A percentile compares a stretch with the other conserved stretches of the same genome.
These are phyloP conservation scores for Globisporangium takayamanum DNA, from an alignment of 352 stramenopile species.

Conservation along the genomic window DNA sequence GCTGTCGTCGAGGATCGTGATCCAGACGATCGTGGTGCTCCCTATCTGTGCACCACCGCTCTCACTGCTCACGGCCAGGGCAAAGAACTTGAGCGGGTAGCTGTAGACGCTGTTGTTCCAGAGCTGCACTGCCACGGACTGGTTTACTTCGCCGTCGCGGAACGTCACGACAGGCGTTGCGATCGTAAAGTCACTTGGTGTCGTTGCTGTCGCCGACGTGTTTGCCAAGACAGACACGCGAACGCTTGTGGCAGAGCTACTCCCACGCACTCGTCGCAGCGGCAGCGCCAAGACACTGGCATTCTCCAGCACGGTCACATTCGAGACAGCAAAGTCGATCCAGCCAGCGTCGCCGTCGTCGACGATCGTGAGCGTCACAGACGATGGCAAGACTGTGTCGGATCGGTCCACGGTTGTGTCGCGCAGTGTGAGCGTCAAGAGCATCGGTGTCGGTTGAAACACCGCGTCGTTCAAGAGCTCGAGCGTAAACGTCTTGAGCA, in stretches of 20 bases:
- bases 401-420: constrained; percentile 32
- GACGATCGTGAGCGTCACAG: constrained; percentile 25
- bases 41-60: constrained; percentile 28
- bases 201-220: constrained; percentile 14
- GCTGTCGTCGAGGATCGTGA: constrained; percentile 43
- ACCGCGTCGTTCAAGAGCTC: constrained; percentile 32
- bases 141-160: constrained; percentile 20
- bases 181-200: constrained; percentile 27
- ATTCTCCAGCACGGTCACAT: constrained; percentile 24
- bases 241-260: constrained; percentile 26
- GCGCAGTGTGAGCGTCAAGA: constrained; percentile 24
- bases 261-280: constrained; percentile 25
- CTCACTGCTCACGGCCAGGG: constrained; percentile 21
- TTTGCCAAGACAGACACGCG: constrained; percentile 12
- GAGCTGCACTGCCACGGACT: constrained; percentile 26
- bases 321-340: constrained; percentile 30
- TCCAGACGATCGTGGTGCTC: constrained; percentile 14
- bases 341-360: constrained; percentile 53
- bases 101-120: constrained; percentile 38
- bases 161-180: constrained; percentile 24
- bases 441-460: constrained; percentile 23
- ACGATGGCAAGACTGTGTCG: constrained; percentile 16
- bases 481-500: constrained; percentile 27
- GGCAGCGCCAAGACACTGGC: constrained; percentile 17
- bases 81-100: constrained; percentile 42